Conservation (phyloP, 345 rosid species). For the Gossypium australe region DNA sequence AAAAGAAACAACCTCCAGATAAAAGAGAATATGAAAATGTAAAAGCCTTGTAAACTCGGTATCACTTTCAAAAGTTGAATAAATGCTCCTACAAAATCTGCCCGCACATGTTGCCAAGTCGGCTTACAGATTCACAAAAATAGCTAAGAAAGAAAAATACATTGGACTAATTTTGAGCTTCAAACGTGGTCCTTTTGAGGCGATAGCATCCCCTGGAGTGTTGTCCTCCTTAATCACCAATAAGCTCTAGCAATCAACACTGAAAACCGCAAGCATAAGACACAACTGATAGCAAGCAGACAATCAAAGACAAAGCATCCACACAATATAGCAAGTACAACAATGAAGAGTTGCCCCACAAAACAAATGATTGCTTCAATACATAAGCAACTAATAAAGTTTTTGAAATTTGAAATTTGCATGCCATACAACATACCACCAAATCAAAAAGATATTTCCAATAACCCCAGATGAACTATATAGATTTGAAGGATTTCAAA, state of each 20-base stretch:
- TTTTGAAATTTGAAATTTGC: not conserved
- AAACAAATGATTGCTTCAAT: not conserved
- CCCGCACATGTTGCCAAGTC: not conserved
- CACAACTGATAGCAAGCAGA: not conserved
- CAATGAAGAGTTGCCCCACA: not conserved
- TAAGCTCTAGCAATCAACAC: not conserved
- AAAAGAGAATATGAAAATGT: too few species aligned
- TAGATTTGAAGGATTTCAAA: not conserved
- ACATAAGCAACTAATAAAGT: not conserved
- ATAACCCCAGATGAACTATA: not conserved
- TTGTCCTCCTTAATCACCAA: constrained; percentile 4
- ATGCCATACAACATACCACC: not conserved
- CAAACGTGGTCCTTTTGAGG: not conserved
- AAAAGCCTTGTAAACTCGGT: too few species aligned
- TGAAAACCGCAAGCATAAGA: not conserved
- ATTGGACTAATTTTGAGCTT: not conserved
- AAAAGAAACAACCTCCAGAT: too few species aligned
- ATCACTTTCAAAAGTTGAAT: not conserved
- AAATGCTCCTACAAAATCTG: not conserved
- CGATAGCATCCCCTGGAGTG: not conserved
- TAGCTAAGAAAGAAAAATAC: not conserved
- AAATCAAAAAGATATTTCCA: not conserved
- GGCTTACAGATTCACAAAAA: not conserved
- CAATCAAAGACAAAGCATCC: too few species aligned
- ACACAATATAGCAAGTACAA: not conserved